phyloP scores from a whole-genome alignment of 768 basidiomycete species.

The Vishniacozyma victoriae region DNA sequence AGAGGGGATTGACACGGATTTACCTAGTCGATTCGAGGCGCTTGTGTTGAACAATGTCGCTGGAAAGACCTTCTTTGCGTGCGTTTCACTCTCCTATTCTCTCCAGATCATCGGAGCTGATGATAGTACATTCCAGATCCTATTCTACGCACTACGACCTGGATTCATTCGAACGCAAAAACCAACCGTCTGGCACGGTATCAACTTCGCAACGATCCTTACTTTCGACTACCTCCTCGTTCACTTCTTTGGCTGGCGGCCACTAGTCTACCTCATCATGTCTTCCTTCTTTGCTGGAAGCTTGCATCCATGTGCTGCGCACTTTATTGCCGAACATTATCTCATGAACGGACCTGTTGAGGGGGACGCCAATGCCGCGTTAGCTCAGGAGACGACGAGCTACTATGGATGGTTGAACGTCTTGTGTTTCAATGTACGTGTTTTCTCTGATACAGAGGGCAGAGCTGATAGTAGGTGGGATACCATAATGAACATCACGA shows the following conservation, averaged over 20 bases:
- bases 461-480: slow-evolving; percentile 61
- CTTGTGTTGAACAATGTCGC: slow-evolving; percentile 86
- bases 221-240: slow-evolving; percentile 64
- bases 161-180: slow-evolving; percentile 81
- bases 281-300: slow-evolving; percentile 95
- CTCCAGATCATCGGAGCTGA: background rate
- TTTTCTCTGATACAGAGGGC: background rate
- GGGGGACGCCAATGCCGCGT: slow-evolving; percentile 30
- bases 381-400: slow-evolving; percentile 91
- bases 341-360: slow-evolving; percentile 48
- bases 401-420: slow-evolving; percentile 90
- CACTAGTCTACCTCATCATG: slow-evolving; percentile 72
- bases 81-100: slow-evolving; percentile 42
- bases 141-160: slow-evolving; percentile 96
- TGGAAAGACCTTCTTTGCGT: slow-evolving; percentile 98
- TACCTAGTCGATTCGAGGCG: slow-evolving; percentile 81
- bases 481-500: slow-evolving; percentile 99
- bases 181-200: slow-evolving; percentile 73
- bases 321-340: slow-evolving; percentile 97
- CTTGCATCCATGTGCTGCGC: slow-evolving; percentile 89
- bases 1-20: slow-evolving; percentile 91
- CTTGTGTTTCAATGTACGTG: slow-evolving; percentile 81
- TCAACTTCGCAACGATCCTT: slow-evolving; percentile 68
- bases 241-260: slow-evolving; percentile 48
- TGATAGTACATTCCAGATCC: slow-evolving; percentile 82